phyloP scores from a whole-genome alignment of 441 rosid genomes.

The Jatropha podagrica region DNA sequence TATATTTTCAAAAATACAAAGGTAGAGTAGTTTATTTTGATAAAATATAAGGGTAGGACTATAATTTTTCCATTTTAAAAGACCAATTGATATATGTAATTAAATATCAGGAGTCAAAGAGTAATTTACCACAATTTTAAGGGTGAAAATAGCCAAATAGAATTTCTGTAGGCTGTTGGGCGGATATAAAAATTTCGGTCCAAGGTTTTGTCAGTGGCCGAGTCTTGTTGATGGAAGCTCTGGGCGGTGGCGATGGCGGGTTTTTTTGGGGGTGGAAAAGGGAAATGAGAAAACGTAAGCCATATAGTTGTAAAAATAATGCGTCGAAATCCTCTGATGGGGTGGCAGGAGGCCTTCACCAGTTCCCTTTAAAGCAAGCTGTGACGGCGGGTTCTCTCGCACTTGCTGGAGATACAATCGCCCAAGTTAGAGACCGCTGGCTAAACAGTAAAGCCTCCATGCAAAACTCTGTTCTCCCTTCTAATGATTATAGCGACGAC shows the following conservation, averaged over 20 bases:
- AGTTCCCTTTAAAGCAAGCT: constrained; percentile 85
- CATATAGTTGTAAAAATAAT: constrained; percentile 28
- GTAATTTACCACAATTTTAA: too few relatives aligned
- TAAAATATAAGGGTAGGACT: too few relatives aligned
- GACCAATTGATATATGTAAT: too few relatives aligned
- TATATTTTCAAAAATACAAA: too few relatives aligned
- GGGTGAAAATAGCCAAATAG: too few relatives aligned
- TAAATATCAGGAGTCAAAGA: too few relatives aligned
- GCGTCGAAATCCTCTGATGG: constrained; percentile 50
- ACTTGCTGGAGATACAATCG: constrained; percentile 75
- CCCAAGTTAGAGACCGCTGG: constrained; percentile 59
- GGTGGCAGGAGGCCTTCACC: constrained; percentile 41
- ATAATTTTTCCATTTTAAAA: too few relatives aligned
- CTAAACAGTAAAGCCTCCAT: constrained; percentile 32
- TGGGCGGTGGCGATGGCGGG: constrained; percentile 49
- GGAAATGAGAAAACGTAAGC: constrained; percentile 29
- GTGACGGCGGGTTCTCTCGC: constrained; percentile 72
- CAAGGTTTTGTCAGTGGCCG: too few relatives aligned
- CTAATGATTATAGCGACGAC: constrained; percentile 13
- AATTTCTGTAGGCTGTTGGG: too few relatives aligned
- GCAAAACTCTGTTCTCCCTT: constrained; percentile 3
- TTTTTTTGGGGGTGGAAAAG: constrained; percentile 64
- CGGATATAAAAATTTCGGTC: too few relatives aligned
- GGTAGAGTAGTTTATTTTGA: too few relatives aligned
- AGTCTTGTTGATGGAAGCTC: constrained; percentile 47